Evolutionary conservation across 2,329 filamentous ascomycete species (phyloP).

Genomic region (Cryoendolithus antarcticus): DNA sequence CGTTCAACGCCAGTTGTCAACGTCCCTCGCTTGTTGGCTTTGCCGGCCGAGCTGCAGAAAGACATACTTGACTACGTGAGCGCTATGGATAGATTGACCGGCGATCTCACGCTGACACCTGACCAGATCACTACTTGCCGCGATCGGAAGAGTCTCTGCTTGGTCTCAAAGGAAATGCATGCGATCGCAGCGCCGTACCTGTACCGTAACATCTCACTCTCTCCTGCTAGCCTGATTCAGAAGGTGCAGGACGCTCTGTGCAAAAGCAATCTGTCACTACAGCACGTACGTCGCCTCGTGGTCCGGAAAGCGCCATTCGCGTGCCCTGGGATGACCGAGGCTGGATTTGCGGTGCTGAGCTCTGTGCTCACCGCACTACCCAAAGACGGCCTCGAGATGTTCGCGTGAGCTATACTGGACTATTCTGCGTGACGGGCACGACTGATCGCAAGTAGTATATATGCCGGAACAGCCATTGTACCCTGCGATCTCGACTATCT

Average conservation of each 20-base stretch:
- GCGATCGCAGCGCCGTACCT: background rate
- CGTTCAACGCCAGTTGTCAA: too few relatives aligned
- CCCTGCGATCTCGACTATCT: background rate
- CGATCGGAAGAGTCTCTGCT: conserved; percentile 1
- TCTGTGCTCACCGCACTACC: background rate
- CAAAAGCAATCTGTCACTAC: background rate
- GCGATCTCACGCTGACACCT: background rate
- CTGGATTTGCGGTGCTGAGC: background rate
- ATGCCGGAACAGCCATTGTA: too few relatives aligned
- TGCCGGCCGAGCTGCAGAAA: conserved; percentile 1
- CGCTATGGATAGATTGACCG: background rate
- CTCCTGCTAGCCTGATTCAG: background rate
- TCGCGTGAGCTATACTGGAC: background rate
- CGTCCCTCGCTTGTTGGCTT: background rate
- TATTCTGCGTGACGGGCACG: too few relatives aligned
- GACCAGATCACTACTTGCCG: background rate
- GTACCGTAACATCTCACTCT: background rate
- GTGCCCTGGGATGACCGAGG: too few relatives aligned
- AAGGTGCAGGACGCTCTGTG: background rate
- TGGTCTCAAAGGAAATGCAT: background rate
- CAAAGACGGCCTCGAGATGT: background rate
- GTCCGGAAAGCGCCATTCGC: background rate
- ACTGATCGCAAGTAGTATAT: too few relatives aligned
- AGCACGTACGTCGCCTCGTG: background rate
- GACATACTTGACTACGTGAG: conserved; percentile 1